These are phyloP conservation scores for Cryptosporidium meleagridis DNA, from an alignment of 169 alveolate species.

Conservation along the genomic window DNA sequence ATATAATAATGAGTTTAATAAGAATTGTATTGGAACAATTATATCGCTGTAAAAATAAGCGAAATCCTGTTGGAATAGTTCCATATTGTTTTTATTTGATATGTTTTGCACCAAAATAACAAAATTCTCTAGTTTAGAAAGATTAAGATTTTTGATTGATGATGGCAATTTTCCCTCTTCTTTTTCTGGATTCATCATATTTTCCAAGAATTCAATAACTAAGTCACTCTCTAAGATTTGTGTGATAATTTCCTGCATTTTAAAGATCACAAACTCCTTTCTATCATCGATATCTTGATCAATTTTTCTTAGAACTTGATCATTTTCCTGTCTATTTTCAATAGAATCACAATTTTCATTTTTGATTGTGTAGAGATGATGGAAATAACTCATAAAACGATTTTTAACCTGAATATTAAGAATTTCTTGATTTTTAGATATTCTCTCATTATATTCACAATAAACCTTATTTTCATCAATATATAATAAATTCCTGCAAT, in stretches of 20 bases:
- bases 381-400: slow-evolving; percentile 5
- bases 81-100: neutral
- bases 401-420: neutral
- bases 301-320: neutral
- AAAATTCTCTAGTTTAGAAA: neutral
- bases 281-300: neutral
- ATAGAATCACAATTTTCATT: neutral
- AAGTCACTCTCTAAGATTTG: slow-evolving; percentile 22
- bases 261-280: neutral
- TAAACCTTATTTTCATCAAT: slow-evolving; percentile 19
- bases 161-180: neutral
- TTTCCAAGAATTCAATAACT: neutral
- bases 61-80: slow-evolving; percentile 1
- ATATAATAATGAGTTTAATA: slow-evolving; percentile 21
- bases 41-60: slow-evolving; percentile 21
- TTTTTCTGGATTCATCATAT: neutral
- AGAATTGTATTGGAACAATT: slow-evolving; percentile 3
- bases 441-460: neutral
- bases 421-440: neutral
- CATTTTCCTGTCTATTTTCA: neutral
- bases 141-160: neutral
- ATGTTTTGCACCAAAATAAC: slow-evolving; percentile 9
- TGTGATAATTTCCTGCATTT: neutral
- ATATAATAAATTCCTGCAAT: slow-evolving; percentile 38
- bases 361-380: neutral